A percentile compares a stretch with the other conserved stretches of the same genome.
phyloP scores from a whole-genome alignment of 129 eudicot genomes.

The Centaurea solstitialis region DNA sequence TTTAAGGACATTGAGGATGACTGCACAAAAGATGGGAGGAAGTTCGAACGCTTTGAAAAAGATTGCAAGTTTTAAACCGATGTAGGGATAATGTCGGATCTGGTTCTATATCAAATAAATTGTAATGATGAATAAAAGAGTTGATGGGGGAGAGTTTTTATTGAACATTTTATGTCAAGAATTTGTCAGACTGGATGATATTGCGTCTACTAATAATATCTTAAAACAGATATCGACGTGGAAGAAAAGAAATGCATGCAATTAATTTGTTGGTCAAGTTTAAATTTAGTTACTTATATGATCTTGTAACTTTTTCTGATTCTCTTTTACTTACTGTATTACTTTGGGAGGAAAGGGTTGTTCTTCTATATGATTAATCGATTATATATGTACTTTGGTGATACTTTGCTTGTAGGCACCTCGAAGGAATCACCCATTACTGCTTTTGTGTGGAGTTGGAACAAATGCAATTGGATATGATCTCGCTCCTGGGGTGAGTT shows the following conservation, averaged over 20 bases:
- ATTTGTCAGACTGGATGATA: neutral
- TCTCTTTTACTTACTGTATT: neutral
- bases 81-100: neutral
- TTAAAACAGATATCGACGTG: neutral
- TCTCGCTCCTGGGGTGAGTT: conserved; percentile 75
- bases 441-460: conserved; percentile 75
- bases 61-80: neutral
- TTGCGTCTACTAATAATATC: conserved; percentile 9
- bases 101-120: neutral
- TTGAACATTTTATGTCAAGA: neutral
- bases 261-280: neutral
- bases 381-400: conserved; percentile 8
- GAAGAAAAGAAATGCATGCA: neutral
- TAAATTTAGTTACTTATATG: neutral
- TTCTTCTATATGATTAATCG: neutral
- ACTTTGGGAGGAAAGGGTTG: neutral
- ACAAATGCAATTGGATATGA: conserved; percentile 90
- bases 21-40: neutral
- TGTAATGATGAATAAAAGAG: conserved; percentile 5
- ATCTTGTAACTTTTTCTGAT: neutral
- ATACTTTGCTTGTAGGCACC: conserved; percentile 46
- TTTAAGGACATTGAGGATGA: neutral
- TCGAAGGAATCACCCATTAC: conserved; percentile 68
- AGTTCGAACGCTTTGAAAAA: neutral
- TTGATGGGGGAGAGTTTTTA: neutral